phyloP scores from a whole-genome alignment of 2,329 filamentous ascomycete species.

The Paecilomyces sp. region DNA sequence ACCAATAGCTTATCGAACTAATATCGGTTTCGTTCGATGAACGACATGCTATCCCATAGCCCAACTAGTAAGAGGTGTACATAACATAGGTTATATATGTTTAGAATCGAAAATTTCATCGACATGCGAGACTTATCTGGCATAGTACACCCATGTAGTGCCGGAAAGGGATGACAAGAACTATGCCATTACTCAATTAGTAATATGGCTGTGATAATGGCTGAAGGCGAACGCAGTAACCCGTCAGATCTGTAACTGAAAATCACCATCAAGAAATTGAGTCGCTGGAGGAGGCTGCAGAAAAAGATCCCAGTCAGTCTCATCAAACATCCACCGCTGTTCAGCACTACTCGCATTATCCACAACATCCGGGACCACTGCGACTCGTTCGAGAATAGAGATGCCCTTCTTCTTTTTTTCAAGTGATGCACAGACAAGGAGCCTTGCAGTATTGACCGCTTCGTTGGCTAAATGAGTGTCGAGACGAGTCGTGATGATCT shows the following conservation, averaged over 20 bases:
- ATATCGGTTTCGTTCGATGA: too few relatives aligned
- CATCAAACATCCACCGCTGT: neutral
- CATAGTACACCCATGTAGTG: too few relatives aligned
- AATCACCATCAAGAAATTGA: neutral
- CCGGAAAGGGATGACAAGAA: too few relatives aligned
- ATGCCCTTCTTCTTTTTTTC: slow-evolving; percentile 18
- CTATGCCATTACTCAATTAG: too few relatives aligned
- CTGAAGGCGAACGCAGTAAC: too few relatives aligned
- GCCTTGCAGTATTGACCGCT: slow-evolving; percentile 18
- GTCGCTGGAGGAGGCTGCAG: neutral
- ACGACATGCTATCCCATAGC: too few relatives aligned
- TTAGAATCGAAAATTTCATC: too few relatives aligned
- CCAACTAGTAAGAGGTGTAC: too few relatives aligned
- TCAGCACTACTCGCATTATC: neutral
- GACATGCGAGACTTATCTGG: too few relatives aligned
- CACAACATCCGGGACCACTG: neutral
- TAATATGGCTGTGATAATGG: neutral
- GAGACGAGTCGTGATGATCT: slow-evolving; percentile 28
- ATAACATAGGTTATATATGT: too few relatives aligned
- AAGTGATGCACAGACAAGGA: slow-evolving; percentile 15
- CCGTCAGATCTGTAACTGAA: neutral
- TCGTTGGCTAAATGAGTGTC: slow-evolving; percentile 24
- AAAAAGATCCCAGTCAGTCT: neutral
- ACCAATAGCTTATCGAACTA: neutral
- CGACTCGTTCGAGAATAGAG: slow-evolving; percentile 9